Conservation (phyloP, 805 yeast species). For the Danielozyma ontarioensis region DNA sequence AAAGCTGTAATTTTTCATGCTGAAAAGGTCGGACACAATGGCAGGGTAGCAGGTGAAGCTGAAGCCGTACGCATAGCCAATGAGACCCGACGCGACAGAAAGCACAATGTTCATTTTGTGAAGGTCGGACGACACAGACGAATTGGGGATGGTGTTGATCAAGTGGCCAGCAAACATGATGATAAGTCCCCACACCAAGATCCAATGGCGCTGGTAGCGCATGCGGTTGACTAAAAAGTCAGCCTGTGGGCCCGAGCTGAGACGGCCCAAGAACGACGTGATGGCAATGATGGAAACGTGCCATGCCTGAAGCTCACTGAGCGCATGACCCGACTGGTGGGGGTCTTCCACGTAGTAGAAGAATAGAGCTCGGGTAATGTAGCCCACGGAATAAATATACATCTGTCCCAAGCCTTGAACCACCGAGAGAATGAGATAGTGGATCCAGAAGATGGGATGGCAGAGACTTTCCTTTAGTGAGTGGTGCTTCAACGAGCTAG, state of each 20-base stretch:
- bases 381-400: constrained; percentile 33
- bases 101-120: constrained; percentile 12
- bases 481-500: constrained; percentile 10
- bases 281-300: constrained; percentile 31
- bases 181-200: constrained; percentile 20
- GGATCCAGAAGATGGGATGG: constrained; percentile 28
- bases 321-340: constrained; percentile 18
- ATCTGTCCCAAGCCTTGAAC: constrained; percentile 35
- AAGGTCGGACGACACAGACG: constrained; percentile 7
- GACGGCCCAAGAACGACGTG: constrained; percentile 25
- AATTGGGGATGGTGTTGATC: constrained; percentile 11
- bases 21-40: constrained; percentile 27
- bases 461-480: constrained; percentile 15
- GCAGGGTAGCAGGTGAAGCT: constrained; percentile 30
- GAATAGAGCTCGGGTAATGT: constrained; percentile 21
- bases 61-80: constrained; percentile 33
- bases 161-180: constrained; percentile 27
- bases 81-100: constrained; percentile 19
- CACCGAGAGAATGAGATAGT: constrained; percentile 23
- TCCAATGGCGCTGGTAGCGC: constrained; percentile 28
- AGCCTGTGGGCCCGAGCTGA: constrained; percentile 27
- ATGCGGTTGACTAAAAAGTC: constrained; percentile 20
- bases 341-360: constrained; percentile 29
- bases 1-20: constrained; percentile 27
- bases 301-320: constrained; percentile 23